Evolutionary conservation across 1,139 yeast species (phyloP), one percentile per base, ranked within the genome.

Genomic region (Candida glucosophila): DNA sequence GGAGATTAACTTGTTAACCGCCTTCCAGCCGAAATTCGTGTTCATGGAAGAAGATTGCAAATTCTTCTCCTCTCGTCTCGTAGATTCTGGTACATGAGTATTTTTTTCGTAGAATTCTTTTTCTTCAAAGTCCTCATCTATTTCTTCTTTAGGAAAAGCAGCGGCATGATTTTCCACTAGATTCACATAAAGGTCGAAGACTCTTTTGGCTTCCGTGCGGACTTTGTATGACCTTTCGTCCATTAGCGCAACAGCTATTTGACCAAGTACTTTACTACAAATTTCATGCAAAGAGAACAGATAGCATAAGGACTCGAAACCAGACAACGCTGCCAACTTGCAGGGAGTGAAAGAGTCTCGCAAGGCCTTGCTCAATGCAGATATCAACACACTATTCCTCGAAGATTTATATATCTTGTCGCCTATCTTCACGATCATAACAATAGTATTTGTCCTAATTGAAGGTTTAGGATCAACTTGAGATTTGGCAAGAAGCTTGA

Each of bases 391-490:
- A 19, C 75, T 76, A 18, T 78, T 65, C 34, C 78, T 63, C 3
- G 83, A 73, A 12, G 55, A 56, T 14, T 63, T 55, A 32, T 77
- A 77, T 34, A 90, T 69, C 34, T 66, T 58, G 17, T 66, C 56
- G 0, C 95, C 77, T 17, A 90, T 76, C 32, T 73, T 73, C 15
- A 85, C 77, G 14, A 90, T 67, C 22, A 85, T 67, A 14, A 83
- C 67, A 13, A 92, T 70, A 0, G 97, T 88, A 51, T 85, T 82
- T 5, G 90, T 85, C 39, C 98, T 59, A 12, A 90, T 82, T 14
- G 83, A 82, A 1, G 92, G 78, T 31, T 77, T 78, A 2, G 77
- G 73, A 45, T 90, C 98, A 49, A 72, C 77, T 49, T 88, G 97
- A 2, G 94, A 73, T 44, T 81, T 83, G 1, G 97, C 97, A 31